These are phyloP conservation scores for Scutellaria minor DNA, from an alignment of 257 asterid species.

Conservation along the genomic window DNA sequence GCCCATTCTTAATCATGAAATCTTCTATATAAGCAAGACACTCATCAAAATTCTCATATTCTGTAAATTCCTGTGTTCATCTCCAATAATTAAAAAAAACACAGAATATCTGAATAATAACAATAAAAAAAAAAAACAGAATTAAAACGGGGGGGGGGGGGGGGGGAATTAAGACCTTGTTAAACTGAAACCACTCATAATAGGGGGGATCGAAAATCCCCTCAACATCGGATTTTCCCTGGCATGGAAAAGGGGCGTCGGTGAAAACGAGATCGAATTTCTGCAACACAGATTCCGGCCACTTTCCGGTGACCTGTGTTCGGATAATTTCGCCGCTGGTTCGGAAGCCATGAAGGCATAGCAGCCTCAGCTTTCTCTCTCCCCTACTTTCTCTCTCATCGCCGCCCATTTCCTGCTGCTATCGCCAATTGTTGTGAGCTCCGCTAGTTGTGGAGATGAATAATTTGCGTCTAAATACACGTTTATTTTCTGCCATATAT, in stretches of 20 bases:
- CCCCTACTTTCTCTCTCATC: constrained; percentile 39
- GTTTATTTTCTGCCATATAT: background rate
- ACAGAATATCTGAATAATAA: background rate
- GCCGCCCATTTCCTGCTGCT: constrained; percentile 49
- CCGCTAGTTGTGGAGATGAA: constrained; percentile 25
- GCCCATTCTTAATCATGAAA: constrained; percentile 69
- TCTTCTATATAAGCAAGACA: constrained; percentile 82
- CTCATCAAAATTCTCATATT: constrained; percentile 73
- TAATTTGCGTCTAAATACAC: constrained; percentile 2
- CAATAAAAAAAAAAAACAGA: background rate
- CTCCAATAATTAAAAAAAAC: constrained; percentile 1
- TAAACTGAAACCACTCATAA: constrained; percentile 95
- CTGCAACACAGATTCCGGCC: constrained; percentile 70
- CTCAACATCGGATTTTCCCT: constrained; percentile 87
- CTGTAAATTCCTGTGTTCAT: constrained; percentile 65
- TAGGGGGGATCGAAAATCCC: constrained; percentile 96
- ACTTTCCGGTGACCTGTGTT: constrained; percentile 72
- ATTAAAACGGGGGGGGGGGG: too few relatives aligned
- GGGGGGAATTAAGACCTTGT: constrained; percentile 52
- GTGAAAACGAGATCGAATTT: constrained; percentile 77
- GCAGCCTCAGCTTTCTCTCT: constrained; percentile 61
- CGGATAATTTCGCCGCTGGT: constrained; percentile 78
- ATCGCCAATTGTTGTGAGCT: constrained; percentile 12
- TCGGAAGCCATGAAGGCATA: constrained; percentile 92
- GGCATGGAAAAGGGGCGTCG: constrained; percentile 79